Base-by-base conservation (phyloP, 768 basidiomycete species). In the Pulveroboletus sp. region DNA sequence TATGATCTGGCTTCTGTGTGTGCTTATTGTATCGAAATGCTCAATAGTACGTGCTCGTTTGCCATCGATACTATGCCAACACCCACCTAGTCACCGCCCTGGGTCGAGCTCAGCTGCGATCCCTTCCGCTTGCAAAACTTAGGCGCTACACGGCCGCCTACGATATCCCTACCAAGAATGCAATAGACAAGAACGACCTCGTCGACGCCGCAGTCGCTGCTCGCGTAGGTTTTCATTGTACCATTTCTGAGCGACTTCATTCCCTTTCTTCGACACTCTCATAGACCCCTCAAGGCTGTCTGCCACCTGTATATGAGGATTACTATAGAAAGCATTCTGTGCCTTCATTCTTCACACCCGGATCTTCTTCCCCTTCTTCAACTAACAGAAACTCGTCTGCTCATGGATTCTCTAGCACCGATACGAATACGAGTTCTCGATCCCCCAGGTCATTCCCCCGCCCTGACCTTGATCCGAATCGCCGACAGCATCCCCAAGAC, bases 121-220 rank as follows among this genome's bases (percentile, higher is more conserved):
- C 63, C 6, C 62, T 84, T 55, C 74, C 84, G 0, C 64, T 90
- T 35, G 65, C 76, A 38, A 85, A 78, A 57, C 71, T 91, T 41
- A 82, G 79, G 71, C 81, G 77, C 41, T 90, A 90, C 59, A 75
- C 83, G 21, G 76, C 72, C 44, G 84, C 82, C 6, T 91, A 91
- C 55, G 78, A 81, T 47, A 85, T 91, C 55, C 69, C 72, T 45
- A 74, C 78, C 16, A 77, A 74, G 47, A 76, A 78, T 40, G 79
- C 82, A 2, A 72, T 89, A 14, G 89, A 91, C 64, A 90, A 90
- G 66, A 83, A 87, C 43, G 88, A 90, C 61, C 69, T 90, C 38
- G 80, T 90, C 33, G 84, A 88, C 43, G 78, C 73, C 34, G 77
- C 87, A 39, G 38, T 88, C 2, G 63, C 64, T 21, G 67, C 66